phyloP scores from a whole-genome alignment of 2,329 filamentous ascomycete species.

The Beauveria bassiana region DNA sequence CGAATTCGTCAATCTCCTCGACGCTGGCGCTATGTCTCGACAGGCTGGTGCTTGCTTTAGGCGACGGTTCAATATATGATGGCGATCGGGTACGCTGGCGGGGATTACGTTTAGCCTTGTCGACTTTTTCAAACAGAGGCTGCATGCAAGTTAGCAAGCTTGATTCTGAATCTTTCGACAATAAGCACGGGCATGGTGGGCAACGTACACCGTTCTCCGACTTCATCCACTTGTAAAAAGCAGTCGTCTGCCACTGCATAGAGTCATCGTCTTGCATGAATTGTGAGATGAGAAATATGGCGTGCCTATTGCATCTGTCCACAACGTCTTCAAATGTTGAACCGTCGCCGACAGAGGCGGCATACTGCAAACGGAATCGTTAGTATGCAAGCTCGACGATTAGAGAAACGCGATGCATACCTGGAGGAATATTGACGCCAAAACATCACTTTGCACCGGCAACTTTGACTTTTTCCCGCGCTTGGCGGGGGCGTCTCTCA shows the following conservation, averaged over 20 bases:
- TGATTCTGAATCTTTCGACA: background rate
- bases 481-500: constrained; percentile 20
- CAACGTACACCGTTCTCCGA: constrained; percentile 31
- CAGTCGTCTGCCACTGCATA: constrained; percentile 36
- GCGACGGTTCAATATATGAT: background rate
- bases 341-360: constrained; percentile 44
- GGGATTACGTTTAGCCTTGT: constrained; percentile 17
- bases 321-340: constrained; percentile 42
- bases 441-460: constrained; percentile 22
- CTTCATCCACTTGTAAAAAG: constrained; percentile 42
- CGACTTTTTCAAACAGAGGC: constrained; percentile 20
- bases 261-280: constrained; percentile 32
- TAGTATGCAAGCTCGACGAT: background rate
- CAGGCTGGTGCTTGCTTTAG: background rate
- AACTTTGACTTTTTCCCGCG: constrained; percentile 20
- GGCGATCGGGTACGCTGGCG: constrained; percentile 11
- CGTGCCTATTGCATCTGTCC: constrained; percentile 39
- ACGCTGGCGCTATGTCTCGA: constrained; percentile 14
- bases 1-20: constrained; percentile 9
- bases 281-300: constrained; percentile 44
- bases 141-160: constrained; percentile 14
- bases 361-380: constrained; percentile 31
- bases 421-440: constrained; percentile 26
- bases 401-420: constrained; percentile 14
- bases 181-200: background rate